Base-by-base conservation (phyloP, 2,329 filamentous ascomycete genomes). In the Colletotrichum spinosum region DNA sequence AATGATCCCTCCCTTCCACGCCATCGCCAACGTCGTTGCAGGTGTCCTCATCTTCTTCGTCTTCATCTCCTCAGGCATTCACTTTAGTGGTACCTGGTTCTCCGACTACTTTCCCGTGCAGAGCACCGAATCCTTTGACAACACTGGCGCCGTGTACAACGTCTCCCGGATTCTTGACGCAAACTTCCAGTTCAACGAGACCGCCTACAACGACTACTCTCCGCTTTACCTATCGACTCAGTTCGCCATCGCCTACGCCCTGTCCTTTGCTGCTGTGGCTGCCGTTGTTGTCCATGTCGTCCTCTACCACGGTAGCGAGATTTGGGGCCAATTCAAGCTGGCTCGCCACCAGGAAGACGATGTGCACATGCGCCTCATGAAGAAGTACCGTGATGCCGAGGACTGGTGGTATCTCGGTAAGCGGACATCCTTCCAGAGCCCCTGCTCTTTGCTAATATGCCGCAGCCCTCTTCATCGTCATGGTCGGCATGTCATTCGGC, bases 231-330 rank as follows among this genome's bases (percentile, higher is more conserved):
- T 92, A 17, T 83, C 87, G 2, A 84, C 88, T 0, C 88, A 90
- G 65, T 92, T 87, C 65, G 83, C 84, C 2, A 74, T 88, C 42
- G 78, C 81, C 8, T 88, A 92, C 70, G 89, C 88, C 2, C 78
- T 91, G 10, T 87, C 86, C 0, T 92, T 92, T 72, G 90, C 90
- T n/a, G 86, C 88, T 25, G 83, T 91, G 35, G 83, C 87, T 0
- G 86, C 88, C 9, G 87, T 88, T 61, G 75, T 88, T 46, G 80
- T 87, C 8, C 86, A 88, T 62, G 84, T 86, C 48, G 74, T 71
- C 2, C 73, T 88, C 12, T 88, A 88, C 72, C 83, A 88, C 69
- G 85, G 85, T 38, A 78, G 77, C 56, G 82, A 86, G 60, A 84
- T 88, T 50, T 84, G 81, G 79, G 79, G 77, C 42, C 85, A 87